These are phyloP conservation scores for Daldinia vernicosa DNA, from an alignment of 495 filamentous ascomycete species.

Conservation along the genomic window DNA sequence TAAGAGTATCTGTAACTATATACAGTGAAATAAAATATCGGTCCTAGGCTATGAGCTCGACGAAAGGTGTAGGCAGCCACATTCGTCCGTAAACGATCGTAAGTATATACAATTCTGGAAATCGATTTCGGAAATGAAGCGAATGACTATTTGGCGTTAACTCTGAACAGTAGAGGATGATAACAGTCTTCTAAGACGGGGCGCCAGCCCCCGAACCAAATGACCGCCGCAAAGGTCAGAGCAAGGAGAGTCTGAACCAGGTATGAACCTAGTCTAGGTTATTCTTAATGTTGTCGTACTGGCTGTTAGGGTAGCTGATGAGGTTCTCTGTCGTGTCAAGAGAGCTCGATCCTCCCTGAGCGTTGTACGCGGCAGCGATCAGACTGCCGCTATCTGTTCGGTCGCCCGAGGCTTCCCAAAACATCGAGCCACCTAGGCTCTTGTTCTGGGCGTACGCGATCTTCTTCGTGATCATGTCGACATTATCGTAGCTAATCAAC, in stretches of 20 bases:
- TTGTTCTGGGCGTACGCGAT: constrained; percentile 68
- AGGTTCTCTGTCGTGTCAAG: constrained; percentile 50
- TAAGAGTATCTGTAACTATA: constrained; percentile 11
- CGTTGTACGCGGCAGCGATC: constrained; percentile 61
- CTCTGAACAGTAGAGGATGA: neutral
- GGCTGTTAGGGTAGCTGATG: constrained; percentile 53
- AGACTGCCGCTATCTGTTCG: constrained; percentile 67
- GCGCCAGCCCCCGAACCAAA: constrained; percentile 34
- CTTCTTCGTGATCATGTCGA: constrained; percentile 68
- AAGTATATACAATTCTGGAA: constrained; percentile 23
- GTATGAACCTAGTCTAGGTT: constrained; percentile 33
- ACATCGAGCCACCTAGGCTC: constrained; percentile 83
- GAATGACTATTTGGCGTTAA: constrained; percentile 10
- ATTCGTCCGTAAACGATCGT: constrained; percentile 2
- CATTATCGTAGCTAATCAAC: constrained; percentile 80
- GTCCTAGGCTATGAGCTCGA: neutral
- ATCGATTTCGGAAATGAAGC: constrained; percentile 17
- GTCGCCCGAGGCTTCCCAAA: constrained; percentile 88
- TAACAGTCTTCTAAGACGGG: constrained; percentile 29
- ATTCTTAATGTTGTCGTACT: constrained; percentile 55
- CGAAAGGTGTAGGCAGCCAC: neutral
- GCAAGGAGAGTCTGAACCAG: neutral
- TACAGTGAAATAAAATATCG: constrained; percentile 20
- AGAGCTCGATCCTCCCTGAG: constrained; percentile 45
- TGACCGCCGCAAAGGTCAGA: constrained; percentile 20